Conservation (phyloP, 106 monocot species). For the Dendrobium huoshanense region DNA sequence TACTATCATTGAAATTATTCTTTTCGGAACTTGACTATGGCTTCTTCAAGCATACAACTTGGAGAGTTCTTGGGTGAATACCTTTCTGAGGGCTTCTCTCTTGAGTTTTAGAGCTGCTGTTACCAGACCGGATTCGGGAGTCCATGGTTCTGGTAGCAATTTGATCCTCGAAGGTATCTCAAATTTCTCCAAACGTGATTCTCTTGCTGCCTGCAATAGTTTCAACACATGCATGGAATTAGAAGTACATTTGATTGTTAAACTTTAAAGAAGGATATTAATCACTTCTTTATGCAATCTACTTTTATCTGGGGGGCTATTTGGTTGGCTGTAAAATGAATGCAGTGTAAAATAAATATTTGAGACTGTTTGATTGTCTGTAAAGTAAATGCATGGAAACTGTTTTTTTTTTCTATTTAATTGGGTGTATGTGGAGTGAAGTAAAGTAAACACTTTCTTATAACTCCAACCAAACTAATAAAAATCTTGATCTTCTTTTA, state of each 20-base stretch:
- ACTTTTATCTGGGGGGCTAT: too few relatives aligned
- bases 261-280: too few relatives aligned
- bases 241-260: neutral
- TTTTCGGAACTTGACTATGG: neutral
- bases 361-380: too few relatives aligned
- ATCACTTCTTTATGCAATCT: too few relatives aligned
- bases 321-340: too few relatives aligned
- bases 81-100: conserved; percentile 70
- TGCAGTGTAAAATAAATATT: too few relatives aligned
- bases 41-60: conserved; percentile 53
- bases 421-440: too few relatives aligned
- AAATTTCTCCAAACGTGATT: conserved; percentile 71
- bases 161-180: conserved; percentile 82
- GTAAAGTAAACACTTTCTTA: too few relatives aligned
- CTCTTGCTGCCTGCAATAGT: conserved; percentile 48
- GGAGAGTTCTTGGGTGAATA: conserved; percentile 60
- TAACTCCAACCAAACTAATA: too few relatives aligned
- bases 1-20: too few relatives aligned
- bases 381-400: too few relatives aligned
- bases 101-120: conserved; percentile 91
- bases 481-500: neutral
- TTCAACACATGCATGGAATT: neutral
- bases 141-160: conserved; percentile 79
- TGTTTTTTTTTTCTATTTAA: too few relatives aligned
- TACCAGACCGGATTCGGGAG: conserved; percentile 88